Percentiles rank a stretch among this genome's conserved stretches.
phyloP scores from a whole-genome alignment of 2,329 filamentous ascomycete species.

The Cordyceps fumosorosea region DNA sequence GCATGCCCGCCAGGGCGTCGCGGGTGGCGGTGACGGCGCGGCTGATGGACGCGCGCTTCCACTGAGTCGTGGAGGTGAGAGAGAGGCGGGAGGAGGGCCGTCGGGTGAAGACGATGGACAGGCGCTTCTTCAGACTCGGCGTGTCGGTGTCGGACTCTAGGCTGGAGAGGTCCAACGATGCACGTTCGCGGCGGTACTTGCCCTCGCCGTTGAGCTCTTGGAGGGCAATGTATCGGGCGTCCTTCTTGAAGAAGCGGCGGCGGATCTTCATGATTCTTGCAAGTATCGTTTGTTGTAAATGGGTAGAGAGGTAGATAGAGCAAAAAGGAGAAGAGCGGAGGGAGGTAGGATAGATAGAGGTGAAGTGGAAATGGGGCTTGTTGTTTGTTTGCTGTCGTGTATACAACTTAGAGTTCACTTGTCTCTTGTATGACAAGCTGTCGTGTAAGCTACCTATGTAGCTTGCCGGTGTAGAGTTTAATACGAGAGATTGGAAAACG shows the following conservation, averaged over 20 bases:
- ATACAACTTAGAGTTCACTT: background rate
- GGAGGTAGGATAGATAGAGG: background rate
- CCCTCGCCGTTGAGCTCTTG: conserved; percentile 5
- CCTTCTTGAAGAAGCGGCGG: background rate
- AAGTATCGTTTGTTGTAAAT: background rate
- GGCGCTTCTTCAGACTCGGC: conserved; percentile 6
- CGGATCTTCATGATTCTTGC: background rate
- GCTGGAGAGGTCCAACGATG: background rate
- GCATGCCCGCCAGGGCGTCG: background rate
- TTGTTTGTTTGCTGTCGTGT: background rate
- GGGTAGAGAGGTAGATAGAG: background rate
- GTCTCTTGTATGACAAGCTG: background rate
- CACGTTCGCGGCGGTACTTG: background rate
- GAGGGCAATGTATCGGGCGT: conserved; percentile 8
- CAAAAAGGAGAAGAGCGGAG: background rate
- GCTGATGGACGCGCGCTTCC: conserved; percentile 4
- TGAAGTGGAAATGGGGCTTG: background rate
- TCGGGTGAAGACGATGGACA: conserved; percentile 2
- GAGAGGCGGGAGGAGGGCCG: background rate
- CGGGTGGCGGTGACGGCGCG: background rate
- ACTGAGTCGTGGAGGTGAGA: background rate
- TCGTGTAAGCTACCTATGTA: background rate
- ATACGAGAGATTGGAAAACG: background rate
- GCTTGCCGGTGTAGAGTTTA: background rate
- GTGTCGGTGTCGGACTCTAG: background rate